Base-by-base conservation (phyloP, 331 rosid genomes). In the Acacia pycnantha region DNA sequence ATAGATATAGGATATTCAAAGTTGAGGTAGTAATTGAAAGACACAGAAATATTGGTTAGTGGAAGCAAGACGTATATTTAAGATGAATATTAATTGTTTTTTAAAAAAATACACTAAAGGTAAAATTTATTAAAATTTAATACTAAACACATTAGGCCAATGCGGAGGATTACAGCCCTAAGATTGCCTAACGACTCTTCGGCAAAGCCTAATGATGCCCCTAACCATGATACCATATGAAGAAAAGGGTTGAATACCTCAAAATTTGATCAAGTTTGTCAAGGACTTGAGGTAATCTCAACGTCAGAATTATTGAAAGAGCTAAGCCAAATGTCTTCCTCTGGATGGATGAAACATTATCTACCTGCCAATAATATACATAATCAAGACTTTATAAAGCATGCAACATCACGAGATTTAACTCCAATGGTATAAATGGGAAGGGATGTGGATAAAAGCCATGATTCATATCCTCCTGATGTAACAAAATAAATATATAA, bases 251-350 rank as follows among this genome's bases (percentile, higher is more conserved):
- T 73, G 73, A 82, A 56, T 88, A 95, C 99, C 98, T 93, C 83
- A 95, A 87, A 73, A 95, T 93, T 86, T 86, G 99, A 90, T 95
- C 99, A 44, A 95, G 94, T 86, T 93, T 93, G 85, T 90, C 94
- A 61, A 95, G 93, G 86, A 93, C 94, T 88, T 93, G 98, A 66
- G 98, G 94, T 82, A 95, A 82, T 88, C 99, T 88, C 89, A 95
- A 83, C 2, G 97, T 93, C 85, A 95, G 86, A 86, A 90, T 87
- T 81, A 91, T 91, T 43, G 99, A 95, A 66, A 95, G 96, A 73
- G 99, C 99, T 56, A 92, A 83, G 83, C 98, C 99, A 87, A 89
- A 90, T 41, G 89, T 82, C 90, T 93, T 93, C 90, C 77, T 91
- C 91, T 93, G 99, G 85, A 88, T 77, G 48, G 94, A 93, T 82